Base-by-base conservation (phyloP, 768 basidiomycete genomes). In the Xerocomus brunneocitrinus region DNA sequence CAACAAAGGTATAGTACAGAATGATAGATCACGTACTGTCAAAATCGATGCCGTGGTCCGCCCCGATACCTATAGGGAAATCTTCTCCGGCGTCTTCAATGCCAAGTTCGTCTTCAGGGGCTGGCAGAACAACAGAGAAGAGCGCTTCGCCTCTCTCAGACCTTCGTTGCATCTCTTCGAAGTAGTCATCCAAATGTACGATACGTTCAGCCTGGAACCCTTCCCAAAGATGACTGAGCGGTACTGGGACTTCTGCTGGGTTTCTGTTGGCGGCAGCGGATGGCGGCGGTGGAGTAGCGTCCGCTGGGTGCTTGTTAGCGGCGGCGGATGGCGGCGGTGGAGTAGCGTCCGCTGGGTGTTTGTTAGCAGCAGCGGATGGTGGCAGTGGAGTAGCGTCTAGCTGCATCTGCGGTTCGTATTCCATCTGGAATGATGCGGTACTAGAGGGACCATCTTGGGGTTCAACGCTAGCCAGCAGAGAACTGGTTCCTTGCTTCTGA, bases 31-130 rank as follows among this genome's bases (percentile, higher is more conserved):
- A n/a, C 38, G 2, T 14, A 58, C 57, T 34, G 1, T 56, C 35
- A 10, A 43, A 0, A n/a, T 58, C 48, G 9, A 53, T 58, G 7
- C 55, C 48, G 6, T 36, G 34, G 34, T 58, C 32, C 3, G 19
- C 25, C 27, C 3, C 35, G 16, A 53, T 19, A 8, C 7, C 44
- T 30, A 43, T 47, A 6, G 36, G 6, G 6, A 27, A 31, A 30
- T 50, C 48, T 24, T 7, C 8, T 3, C 27, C 32, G 5, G 25
- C 2, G 16, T 46, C 50, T 10, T 55, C 53, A 22, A 50, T n/a
- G 24, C 35, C 36, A 5, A 51, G 24, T 42, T 62, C 60, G 16
- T 60, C 53, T 13, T 54, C 30, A 12, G 48, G 53, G 1, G 48
- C 48, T 35, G 43, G 56, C 0, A 62, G 28, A 1, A 53, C 13